Conservation (phyloP, 768 basidiomycete species). For the Hysterangium stoloniferum region DNA sequence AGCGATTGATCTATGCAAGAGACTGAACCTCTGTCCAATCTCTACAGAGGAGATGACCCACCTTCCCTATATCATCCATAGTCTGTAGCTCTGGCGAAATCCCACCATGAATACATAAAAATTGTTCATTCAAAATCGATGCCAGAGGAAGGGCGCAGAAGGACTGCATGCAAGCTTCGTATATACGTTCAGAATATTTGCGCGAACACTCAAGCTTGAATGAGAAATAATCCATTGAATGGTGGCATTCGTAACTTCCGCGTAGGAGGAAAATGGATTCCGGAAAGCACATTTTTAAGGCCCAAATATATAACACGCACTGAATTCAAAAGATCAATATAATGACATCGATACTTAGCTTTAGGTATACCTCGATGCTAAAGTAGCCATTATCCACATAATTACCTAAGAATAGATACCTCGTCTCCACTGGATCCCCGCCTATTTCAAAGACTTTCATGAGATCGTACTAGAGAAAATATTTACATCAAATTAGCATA, state of each 20-base stretch:
- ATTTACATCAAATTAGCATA: conserved; percentile 5
- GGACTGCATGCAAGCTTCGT: no score
- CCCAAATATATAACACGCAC: conserved; percentile 93
- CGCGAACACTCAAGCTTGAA: conserved; percentile 79
- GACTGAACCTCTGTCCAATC: not conserved
- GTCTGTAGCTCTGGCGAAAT: no score
- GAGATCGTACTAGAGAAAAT: conserved; percentile 30
- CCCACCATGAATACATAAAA: conserved; percentile 67
- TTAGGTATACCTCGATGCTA: conserved; percentile 39
- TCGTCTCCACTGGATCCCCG: conserved; percentile 38
- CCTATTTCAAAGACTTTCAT: conserved; percentile 45
- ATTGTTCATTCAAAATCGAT: conserved; percentile 99
- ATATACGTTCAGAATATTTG: conserved; percentile 95
- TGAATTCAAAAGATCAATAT: conserved; percentile 13
- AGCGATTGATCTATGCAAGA: conserved; percentile 36
- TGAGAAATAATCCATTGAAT: conserved; percentile 60
- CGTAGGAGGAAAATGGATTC: conserved; percentile 92
- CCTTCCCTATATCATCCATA: conserved; percentile 36
- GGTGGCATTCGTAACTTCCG: conserved; percentile 97
- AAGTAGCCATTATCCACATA: conserved; percentile 43
- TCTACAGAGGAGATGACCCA: conserved; percentile 17
- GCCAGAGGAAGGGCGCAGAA: conserved; percentile 87
- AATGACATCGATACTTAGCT: no score
- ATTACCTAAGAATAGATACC: conserved; percentile 38
- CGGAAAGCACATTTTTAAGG: conserved; percentile 99